A percentile compares a stretch with the other conserved stretches of the same genome.
Conservation (phyloP, 148 eudicot species). For the Polygonum aviculare region DNA sequence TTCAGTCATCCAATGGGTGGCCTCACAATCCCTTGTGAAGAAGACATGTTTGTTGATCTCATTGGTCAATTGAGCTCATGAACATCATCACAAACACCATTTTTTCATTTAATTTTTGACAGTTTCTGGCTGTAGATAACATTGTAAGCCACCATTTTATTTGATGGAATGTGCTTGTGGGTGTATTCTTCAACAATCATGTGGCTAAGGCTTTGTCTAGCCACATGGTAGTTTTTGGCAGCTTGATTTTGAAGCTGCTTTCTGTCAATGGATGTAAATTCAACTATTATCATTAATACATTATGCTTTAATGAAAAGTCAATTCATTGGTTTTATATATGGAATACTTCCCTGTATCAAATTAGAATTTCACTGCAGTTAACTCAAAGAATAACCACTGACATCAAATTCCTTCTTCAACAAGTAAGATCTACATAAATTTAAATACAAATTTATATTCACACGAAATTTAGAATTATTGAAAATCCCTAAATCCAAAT, state of each 20-base stretch:
- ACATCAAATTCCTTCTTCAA: background rate
- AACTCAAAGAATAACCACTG: background rate
- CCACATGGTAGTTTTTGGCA: background rate
- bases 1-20: constrained; percentile 52
- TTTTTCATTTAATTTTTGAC: background rate
- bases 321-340: background rate
- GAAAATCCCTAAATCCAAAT: background rate
- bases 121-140: background rate
- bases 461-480: too few relatives aligned
- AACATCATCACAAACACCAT: background rate
- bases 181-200: background rate
- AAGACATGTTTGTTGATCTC: constrained; percentile 12
- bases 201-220: constrained; percentile 1
- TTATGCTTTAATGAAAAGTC: background rate
- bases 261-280: background rate
- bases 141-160: constrained; percentile 1
- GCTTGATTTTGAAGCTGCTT: background rate
- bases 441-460: background rate
- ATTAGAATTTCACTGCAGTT: background rate
- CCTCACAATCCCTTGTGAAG: constrained; percentile 45
- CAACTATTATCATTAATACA: background rate
- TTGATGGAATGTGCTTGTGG: constrained; percentile 3
- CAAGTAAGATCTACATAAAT: background rate
- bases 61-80: background rate
- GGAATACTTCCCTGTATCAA: background rate